Conservation (phyloP, 2,329 filamentous ascomycete genomes). For the Scedosporium dehoogii region DNA sequence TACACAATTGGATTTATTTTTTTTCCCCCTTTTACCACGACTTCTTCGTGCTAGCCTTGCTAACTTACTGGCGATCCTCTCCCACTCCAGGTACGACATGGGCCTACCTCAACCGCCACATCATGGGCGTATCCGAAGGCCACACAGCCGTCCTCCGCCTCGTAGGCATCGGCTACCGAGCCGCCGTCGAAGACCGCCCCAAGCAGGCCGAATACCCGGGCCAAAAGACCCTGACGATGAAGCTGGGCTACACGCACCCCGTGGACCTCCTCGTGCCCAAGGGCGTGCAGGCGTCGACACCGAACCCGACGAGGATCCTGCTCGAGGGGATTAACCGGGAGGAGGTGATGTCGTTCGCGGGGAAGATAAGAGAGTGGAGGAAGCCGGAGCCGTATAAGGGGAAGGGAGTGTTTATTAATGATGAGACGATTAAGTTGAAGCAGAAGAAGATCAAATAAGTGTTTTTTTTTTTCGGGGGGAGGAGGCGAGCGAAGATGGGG, state of each 20-base stretch:
- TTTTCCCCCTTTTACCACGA: background rate
- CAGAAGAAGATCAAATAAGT: constrained; percentile 88
- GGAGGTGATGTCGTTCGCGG: constrained; percentile 83
- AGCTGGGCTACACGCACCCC: constrained; percentile 93
- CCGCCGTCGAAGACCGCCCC: constrained; percentile 66
- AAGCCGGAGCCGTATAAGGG: constrained; percentile 96
- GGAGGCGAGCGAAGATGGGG: background rate
- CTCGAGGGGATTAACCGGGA: constrained; percentile 83
- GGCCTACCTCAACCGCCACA: constrained; percentile 80
- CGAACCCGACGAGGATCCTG: constrained; percentile 83
- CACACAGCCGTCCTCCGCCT: constrained; percentile 88
- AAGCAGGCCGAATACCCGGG: constrained; percentile 68
- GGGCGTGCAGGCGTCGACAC: constrained; percentile 77
- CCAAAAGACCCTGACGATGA: constrained; percentile 83
- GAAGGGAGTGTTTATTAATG: constrained; percentile 97
- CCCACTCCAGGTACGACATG: constrained; percentile 66
- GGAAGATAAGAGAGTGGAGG: constrained; percentile 79
- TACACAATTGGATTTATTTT: constrained; percentile 9
- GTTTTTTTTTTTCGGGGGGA: constrained; percentile 7
- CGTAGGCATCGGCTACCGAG: constrained; percentile 92
- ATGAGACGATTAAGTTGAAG: constrained; percentile 96
- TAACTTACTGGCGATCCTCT: background rate
- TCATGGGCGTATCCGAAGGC: constrained; percentile 90
- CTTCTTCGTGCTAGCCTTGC: background rate
- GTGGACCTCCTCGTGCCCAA: constrained; percentile 78